Evolutionary conservation across 1,284 basidiomycete genomes (phyloP).

Genomic region (Trametes pubescens): DNA sequence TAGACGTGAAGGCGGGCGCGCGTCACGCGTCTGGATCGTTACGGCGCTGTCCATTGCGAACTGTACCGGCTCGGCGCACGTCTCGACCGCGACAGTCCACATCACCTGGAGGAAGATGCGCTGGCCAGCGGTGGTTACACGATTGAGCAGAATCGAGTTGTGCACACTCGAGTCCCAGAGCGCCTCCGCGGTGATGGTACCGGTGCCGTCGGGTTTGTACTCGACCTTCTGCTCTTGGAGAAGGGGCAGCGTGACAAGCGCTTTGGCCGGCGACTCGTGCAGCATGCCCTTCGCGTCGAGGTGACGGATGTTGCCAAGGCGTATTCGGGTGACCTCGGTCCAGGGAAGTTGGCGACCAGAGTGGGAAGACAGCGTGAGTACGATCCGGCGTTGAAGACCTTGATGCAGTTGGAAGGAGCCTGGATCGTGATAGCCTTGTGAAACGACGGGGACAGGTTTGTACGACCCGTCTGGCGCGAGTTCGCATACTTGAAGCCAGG

Average conservation of each 20-base stretch:
- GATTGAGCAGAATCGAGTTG: constrained; percentile 87
- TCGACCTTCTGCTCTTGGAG: constrained; percentile 76
- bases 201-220: constrained; percentile 86
- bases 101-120: constrained; percentile 82
- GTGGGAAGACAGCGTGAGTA: constrained; percentile 82
- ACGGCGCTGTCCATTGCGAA: constrained; percentile 91
- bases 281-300: constrained; percentile 87
- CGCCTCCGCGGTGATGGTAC: constrained; percentile 70
- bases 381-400: constrained; percentile 88
- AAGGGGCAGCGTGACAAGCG: constrained; percentile 74
- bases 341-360: constrained; percentile 92
- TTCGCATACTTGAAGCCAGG: constrained; percentile 88
- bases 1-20: constrained; percentile 82
- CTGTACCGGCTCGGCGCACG: constrained; percentile 82
- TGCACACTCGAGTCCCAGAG: constrained; percentile 96
- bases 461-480: constrained; percentile 88
- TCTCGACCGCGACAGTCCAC: constrained; percentile 85
- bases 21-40: constrained; percentile 87
- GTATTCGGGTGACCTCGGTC: constrained; percentile 80
- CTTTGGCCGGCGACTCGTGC: constrained; percentile 76
- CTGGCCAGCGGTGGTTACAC: constrained; percentile 81
- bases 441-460: constrained; percentile 83
- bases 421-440: constrained; percentile 81
- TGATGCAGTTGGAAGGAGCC: constrained; percentile 92
- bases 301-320: constrained; percentile 84